These are phyloP conservation scores for Verticillium tricorpus DNA, from an alignment of 2,329 filamentous ascomycete genomes.

Conservation along the genomic window DNA sequence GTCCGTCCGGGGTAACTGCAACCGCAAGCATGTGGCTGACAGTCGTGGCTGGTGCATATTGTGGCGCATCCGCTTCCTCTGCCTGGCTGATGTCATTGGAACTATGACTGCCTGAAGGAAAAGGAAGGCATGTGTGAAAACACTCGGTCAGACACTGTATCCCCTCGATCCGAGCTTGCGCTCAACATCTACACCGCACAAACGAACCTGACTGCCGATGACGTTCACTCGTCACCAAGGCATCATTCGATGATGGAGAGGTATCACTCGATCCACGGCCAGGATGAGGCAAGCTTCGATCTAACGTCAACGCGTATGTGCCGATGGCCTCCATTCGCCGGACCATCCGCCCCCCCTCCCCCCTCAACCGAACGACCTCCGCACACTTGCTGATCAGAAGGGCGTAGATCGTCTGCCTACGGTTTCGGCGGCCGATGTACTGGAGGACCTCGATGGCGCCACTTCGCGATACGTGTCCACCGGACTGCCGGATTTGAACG, in stretches of 20 bases:
- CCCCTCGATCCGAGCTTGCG: not conserved
- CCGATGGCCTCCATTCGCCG: not conserved
- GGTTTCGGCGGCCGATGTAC: slow-evolving; percentile 68
- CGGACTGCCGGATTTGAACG: slow-evolving; percentile 49
- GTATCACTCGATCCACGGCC: slow-evolving; percentile 54
- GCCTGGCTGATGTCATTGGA: not conserved
- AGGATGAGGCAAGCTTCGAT: slow-evolving; percentile 58
- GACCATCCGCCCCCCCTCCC: not conserved
- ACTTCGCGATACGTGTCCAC: slow-evolving; percentile 50
- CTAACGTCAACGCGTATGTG: slow-evolving; percentile 45
- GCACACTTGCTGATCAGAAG: not conserved
- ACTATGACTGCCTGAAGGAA: not conserved
- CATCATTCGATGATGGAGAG: slow-evolving; percentile 8
- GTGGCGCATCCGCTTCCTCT: not conserved
- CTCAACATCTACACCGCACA: not conserved
- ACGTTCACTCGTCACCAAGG: not conserved
- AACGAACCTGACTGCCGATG: not conserved
- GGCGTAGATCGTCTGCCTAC: slow-evolving; percentile 68
- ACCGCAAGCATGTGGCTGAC: not conserved
- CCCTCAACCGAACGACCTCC: not conserved
- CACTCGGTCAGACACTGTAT: not conserved
- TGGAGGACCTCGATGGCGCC: slow-evolving; percentile 54
- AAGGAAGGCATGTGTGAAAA: not conserved
- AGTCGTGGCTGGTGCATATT: not conserved
- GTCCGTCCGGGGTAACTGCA: too few relatives aligned